Percentiles rank a stretch among this genome's conserved stretches.
These are phyloP conservation scores for Xylaria sp. DNA, from an alignment of 2,329 filamentous ascomycete species.

Conservation along the genomic window DNA sequence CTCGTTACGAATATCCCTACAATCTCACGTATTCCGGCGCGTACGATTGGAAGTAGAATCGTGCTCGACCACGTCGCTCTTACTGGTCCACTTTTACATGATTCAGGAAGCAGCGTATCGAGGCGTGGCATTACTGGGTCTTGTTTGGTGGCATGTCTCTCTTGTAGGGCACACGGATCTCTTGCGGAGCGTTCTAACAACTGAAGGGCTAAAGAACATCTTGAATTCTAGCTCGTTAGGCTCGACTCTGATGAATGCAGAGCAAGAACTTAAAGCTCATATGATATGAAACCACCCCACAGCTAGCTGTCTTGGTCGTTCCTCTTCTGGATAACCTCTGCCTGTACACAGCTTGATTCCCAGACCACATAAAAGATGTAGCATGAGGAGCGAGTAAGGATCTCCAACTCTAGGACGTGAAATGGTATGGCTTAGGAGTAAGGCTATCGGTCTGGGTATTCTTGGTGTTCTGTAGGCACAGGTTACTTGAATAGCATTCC, in stretches of 20 bases:
- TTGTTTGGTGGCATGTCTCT: background rate
- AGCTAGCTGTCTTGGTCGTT: background rate
- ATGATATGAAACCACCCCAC: slow-evolving; percentile 18
- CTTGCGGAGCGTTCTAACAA: background rate
- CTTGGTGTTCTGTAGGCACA: background rate
- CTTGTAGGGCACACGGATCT: background rate
- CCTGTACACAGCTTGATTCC: slow-evolving; percentile 9
- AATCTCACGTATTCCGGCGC: background rate
- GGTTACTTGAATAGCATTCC: slow-evolving; percentile 9
- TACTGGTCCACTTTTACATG: background rate
- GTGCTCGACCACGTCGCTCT: background rate
- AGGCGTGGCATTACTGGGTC: background rate
- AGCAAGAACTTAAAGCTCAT: background rate
- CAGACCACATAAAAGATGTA: slow-evolving; percentile 1
- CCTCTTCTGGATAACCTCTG: background rate
- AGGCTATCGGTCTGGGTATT: background rate
- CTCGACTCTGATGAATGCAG: background rate
- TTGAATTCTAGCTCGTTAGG: background rate
- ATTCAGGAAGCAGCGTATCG: background rate
- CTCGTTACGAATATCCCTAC: background rate
- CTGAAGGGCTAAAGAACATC: background rate
- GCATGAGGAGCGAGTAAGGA: slow-evolving; percentile 15
- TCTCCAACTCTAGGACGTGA: slow-evolving; percentile 5
- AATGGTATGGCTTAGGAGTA: background rate
- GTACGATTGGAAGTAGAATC: background rate